These are phyloP conservation scores for Zea luxurians DNA, from an alignment of 176 grass and related monocot genomes.

Conservation along the genomic window DNA sequence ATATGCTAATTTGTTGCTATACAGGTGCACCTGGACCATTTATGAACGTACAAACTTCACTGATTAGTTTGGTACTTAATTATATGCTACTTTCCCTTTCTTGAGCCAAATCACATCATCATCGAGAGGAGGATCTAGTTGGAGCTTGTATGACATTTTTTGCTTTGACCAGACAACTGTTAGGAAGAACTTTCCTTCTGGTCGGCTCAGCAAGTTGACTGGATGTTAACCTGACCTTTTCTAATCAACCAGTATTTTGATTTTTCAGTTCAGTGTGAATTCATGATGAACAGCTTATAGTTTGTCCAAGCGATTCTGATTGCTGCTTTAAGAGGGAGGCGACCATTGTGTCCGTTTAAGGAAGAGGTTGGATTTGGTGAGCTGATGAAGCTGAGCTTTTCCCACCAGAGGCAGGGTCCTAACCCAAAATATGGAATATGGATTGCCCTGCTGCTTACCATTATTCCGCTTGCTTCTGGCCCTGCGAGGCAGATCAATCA, in stretches of 20 bases:
- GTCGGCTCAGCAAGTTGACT: not conserved
- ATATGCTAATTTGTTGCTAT: conserved; percentile 19
- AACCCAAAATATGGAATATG: conserved; percentile 31
- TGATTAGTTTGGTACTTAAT: not conserved
- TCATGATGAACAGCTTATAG: not conserved
- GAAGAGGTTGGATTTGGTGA: conserved; percentile 13
- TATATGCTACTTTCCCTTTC: conserved; percentile 9
- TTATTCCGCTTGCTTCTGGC: conserved; percentile 21
- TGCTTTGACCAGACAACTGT: not conserved
- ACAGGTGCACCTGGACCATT: not conserved
- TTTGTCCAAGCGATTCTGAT: conserved; percentile 9
- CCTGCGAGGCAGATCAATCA: conserved; percentile 26
- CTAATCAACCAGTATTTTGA: not conserved
- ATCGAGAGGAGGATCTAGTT: conserved; percentile 16
- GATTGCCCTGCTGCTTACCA: conserved; percentile 30
- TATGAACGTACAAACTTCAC: not conserved
- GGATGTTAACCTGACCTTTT: not conserved
- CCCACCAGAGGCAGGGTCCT: not conserved
- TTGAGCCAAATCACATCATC: not conserved
- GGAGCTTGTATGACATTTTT: not conserved
- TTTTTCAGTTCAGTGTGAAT: conserved; percentile 16
- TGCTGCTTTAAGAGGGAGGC: conserved; percentile 3
- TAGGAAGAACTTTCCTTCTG: not conserved
- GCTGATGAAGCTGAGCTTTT: conserved; percentile 29
- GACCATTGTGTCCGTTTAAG: conserved; percentile 6